These are phyloP conservation scores for Russula griseocarnosa DNA, from an alignment of 768 basidiomycete species.

Conservation along the genomic window DNA sequence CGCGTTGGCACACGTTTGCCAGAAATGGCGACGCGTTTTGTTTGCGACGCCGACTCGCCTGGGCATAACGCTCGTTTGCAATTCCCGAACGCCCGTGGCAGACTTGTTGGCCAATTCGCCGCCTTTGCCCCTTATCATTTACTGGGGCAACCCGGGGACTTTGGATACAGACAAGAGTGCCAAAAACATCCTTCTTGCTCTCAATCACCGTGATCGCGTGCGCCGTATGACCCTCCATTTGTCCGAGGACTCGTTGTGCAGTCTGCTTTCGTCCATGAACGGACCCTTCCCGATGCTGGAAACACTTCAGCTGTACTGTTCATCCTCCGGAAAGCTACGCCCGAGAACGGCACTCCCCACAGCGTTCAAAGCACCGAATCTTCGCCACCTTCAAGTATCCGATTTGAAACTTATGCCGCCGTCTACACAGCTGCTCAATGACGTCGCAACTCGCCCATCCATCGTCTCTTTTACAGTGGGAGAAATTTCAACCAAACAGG, in stretches of 20 bases:
- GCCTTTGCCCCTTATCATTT: background rate
- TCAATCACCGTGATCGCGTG: background rate
- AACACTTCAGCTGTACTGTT: background rate
- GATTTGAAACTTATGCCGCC: background rate
- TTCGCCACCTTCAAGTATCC: background rate
- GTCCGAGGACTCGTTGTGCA: background rate
- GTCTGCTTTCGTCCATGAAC: background rate
- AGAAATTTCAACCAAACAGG: background rate
- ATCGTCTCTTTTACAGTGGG: background rate
- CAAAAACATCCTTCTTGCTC: background rate
- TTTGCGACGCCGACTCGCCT: background rate
- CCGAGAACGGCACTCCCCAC: background rate
- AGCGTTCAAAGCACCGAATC: background rate
- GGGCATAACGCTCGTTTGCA: background rate
- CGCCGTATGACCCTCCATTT: background rate
- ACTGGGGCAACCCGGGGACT: background rate
- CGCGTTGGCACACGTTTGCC: conserved; percentile 1
- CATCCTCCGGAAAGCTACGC: background rate
- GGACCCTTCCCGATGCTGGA: background rate
- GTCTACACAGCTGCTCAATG: background rate
- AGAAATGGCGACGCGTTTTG: background rate
- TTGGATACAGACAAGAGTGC: background rate
- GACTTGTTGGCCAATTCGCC: background rate
- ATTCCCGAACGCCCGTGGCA: background rate
- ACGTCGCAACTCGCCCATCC: too few species aligned